Percentiles rank a stretch among this genome's conserved stretches.
Conservation (phyloP, 2,329 filamentous ascomycete genomes). For the Hypoxylon sp. region DNA sequence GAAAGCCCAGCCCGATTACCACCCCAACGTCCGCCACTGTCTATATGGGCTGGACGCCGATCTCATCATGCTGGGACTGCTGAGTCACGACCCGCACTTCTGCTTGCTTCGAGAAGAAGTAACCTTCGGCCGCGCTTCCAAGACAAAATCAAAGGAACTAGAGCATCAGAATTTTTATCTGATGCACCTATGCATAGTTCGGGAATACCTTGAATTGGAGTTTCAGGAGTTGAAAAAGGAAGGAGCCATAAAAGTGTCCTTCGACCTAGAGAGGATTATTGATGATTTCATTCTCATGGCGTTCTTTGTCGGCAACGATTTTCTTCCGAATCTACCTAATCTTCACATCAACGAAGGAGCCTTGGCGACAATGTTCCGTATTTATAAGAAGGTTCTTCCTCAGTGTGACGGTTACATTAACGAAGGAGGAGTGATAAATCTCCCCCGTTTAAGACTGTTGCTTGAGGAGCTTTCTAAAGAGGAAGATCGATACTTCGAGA, state of each 20-base stretch:
- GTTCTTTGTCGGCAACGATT: constrained; percentile 99
- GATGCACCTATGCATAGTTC: constrained; percentile 96
- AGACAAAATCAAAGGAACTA: constrained; percentile 93
- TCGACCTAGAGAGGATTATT: constrained; percentile 95
- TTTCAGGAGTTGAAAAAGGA: constrained; percentile 91
- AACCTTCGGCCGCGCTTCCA: constrained; percentile 90
- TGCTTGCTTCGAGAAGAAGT: constrained; percentile 97
- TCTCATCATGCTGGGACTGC: constrained; percentile 96
- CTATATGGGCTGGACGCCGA: constrained; percentile 97
- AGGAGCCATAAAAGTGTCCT: constrained; percentile 80
- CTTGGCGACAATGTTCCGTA: constrained; percentile 94
- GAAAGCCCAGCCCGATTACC: constrained; percentile 93
- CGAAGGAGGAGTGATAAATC: constrained; percentile 91
- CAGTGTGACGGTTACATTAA: constrained; percentile 96
- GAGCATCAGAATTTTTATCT: constrained; percentile 99
- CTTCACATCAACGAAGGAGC: constrained; percentile 99
- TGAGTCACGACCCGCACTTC: constrained; percentile 98
- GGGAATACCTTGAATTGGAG: constrained; percentile 96
- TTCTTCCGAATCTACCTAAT: constrained; percentile 95
- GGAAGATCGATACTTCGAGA: constrained; percentile 93
- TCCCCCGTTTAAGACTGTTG: constrained; percentile 82
- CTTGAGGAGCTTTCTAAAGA: constrained; percentile 89
- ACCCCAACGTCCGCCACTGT: constrained; percentile 94
- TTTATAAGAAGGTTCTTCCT: constrained; percentile 93
- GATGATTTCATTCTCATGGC: constrained; percentile 99